Evolutionary conservation across 2,329 filamentous ascomycete genomes (phyloP).

Genomic region (Aspergillus candidus): DNA sequence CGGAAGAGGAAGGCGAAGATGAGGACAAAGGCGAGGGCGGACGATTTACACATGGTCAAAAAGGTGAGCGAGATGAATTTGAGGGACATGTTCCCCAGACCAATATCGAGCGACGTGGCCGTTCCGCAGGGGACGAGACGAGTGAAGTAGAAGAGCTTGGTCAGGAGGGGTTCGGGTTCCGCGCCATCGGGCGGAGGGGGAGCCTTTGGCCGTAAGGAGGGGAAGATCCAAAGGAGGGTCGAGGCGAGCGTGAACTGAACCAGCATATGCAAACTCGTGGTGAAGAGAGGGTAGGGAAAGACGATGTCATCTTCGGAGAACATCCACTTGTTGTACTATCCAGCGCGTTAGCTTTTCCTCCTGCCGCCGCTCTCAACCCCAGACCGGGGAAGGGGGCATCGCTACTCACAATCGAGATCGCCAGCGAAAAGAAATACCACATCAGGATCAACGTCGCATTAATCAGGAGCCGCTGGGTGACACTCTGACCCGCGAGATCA

Average conservation of each 20-base stretch:
- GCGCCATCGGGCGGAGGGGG: constrained; percentile 31
- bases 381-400: not conserved
- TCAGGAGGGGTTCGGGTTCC: constrained; percentile 62
- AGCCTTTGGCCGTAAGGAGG: constrained; percentile 66
- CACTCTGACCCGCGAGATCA: constrained; percentile 64
- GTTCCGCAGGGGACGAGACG: constrained; percentile 86
- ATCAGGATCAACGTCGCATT: constrained; percentile 77
- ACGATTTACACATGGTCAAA: constrained; percentile 99
- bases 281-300: constrained; percentile 92
- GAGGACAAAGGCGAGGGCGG: constrained; percentile 88
- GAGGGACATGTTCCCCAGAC: constrained; percentile 88
- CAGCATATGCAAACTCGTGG: constrained; percentile 89
- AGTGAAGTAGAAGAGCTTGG: constrained; percentile 83
- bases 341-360: not conserved
- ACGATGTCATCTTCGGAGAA: constrained; percentile 78
- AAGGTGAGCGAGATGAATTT: constrained; percentile 97
- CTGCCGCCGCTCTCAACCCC: not conserved
- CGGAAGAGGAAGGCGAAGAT: constrained; percentile 92
- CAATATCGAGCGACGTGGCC: constrained; percentile 92
- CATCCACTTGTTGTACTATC: constrained; percentile 99
- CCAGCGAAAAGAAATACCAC: constrained; percentile 90
- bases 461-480: constrained; percentile 62
- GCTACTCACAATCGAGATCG: constrained; percentile 74
- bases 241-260: constrained; percentile 82
- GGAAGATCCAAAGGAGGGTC: constrained; percentile 73